Evolutionary conservation across 208 protist genomes (phyloP), one percentile per base, ranked within the genome.

Genomic region (Naegleria gruberi): DNA sequence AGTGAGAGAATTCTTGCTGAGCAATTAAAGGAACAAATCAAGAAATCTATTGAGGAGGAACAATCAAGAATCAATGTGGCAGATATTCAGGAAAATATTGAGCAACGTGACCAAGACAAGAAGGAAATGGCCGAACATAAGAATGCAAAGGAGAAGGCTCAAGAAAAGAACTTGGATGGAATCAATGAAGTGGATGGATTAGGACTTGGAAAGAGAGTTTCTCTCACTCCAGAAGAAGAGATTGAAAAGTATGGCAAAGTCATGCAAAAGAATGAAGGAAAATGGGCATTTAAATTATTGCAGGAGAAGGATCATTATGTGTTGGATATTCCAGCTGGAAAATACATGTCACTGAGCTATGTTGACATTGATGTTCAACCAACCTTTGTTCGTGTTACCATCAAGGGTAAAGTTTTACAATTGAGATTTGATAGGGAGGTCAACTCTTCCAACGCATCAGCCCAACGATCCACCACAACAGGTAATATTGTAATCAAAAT

Each of bases 381-480:
- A 83, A 93, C 95, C n/a, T 97, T 94, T 88, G 92, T 98, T 17
- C 93, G 96, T 0, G 94, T 98, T 43, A 93, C 92, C 82, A 93
- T 98, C 87, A 99, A 98, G 92, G 97, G 94, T 7, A 98, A 98
- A 90, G 91, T 97, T 81, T 91, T 99, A 40, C 96, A 98, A 87
- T 91, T 98, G n/a, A 93, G 96, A 41, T 89, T 98, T 65, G 94
- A 95, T 43, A 92, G 91, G 26, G 96, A 98, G 89, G 92, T 99
- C 46, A 57, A 93, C 4, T 92, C 95, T 1, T 65, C 51, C 51
- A 65, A 65, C 15, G 51, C 51, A 23, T 65, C 51, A 23, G 51
- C 51, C 30, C 51, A 65, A 65, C 51, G 51, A 65, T 65, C 51
- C 19, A 65, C 51, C 0, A 23, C 30, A 23, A 65, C 51, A 30